Conservation (phyloP, 2,329 filamentous ascomycete genomes). For the Furcasterigmium sp. region DNA sequence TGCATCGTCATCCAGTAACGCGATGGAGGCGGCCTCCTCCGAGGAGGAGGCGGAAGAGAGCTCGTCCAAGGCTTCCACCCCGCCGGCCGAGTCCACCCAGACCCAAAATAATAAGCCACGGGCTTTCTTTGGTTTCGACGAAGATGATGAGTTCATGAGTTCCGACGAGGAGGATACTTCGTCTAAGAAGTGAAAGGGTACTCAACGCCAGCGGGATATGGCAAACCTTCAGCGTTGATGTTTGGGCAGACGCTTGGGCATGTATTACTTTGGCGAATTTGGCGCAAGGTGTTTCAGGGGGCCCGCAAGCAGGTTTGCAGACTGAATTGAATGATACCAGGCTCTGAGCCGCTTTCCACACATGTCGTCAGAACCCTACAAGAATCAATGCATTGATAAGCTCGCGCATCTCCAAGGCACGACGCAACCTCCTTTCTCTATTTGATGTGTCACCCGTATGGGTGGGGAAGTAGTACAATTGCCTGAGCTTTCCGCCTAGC, state of each 20-base stretch:
- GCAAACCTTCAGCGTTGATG: too few relatives aligned
- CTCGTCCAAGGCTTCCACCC: slow-evolving; percentile 44
- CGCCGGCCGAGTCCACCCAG: slow-evolving; percentile 34
- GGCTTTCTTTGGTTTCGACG: slow-evolving; percentile 72
- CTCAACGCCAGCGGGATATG: not conserved
- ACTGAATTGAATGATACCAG: slow-evolving; percentile 1
- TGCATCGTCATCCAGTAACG: slow-evolving; percentile 28
- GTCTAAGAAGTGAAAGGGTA: slow-evolving; percentile 17
- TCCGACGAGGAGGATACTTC: slow-evolving; percentile 53
- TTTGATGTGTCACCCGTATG: slow-evolving; percentile 12
- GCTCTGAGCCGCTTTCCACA: slow-evolving; percentile 3
- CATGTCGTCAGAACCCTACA: slow-evolving; percentile 4
- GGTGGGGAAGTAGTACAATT: slow-evolving; percentile 30
- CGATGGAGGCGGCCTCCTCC: slow-evolving; percentile 24
- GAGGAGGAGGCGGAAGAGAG: slow-evolving; percentile 26
- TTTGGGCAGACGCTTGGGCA: too few relatives aligned
- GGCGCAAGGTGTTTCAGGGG: slow-evolving; percentile 8
- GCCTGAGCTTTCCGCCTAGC: slow-evolving; percentile 14
- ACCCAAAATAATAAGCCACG: slow-evolving; percentile 31
- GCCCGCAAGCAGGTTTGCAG: not conserved
- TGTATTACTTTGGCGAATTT: not conserved
- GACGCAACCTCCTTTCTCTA: slow-evolving; percentile 12
- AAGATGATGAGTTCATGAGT: slow-evolving; percentile 72
- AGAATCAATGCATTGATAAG: not conserved
- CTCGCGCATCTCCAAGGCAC: slow-evolving; percentile 4